phyloP scores from a whole-genome alignment of 192 early-diverging fungal species.

The Coemansia sp. region DNA sequence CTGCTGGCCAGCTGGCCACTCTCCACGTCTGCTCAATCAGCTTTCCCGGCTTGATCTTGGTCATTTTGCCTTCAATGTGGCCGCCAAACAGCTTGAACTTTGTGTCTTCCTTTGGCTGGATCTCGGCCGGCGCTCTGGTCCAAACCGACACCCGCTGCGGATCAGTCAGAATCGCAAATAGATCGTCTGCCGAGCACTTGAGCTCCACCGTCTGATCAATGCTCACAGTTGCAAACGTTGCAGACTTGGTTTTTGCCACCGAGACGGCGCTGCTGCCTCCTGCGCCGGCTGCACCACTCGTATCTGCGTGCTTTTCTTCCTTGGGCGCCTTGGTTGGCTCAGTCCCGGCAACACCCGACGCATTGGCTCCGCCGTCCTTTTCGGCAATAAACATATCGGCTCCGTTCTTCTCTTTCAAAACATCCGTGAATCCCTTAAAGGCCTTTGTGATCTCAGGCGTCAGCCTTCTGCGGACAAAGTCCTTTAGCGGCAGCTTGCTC shows the following conservation, averaged over 20 bases:
- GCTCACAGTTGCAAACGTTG: conserved; percentile 62
- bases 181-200: conserved; percentile 73
- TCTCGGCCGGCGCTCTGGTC: conserved; percentile 73
- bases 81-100: conserved; percentile 84
- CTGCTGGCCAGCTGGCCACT: conserved; percentile 81
- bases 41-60: conserved; percentile 71
- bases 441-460: conserved; percentile 62
- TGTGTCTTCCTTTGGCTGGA: conserved; percentile 62
- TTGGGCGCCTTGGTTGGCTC: conserved; percentile 26
- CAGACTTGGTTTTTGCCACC: conserved; percentile 21
- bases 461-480: conserved; percentile 70
- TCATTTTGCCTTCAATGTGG: conserved; percentile 78
- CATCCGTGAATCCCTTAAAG: conserved; percentile 66
- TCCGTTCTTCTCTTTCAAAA: conserved; percentile 75
- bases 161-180: conserved; percentile 84
- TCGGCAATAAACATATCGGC: conserved; percentile 82
- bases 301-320: conserved; percentile 12
- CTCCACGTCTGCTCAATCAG: conserved; percentile 88
- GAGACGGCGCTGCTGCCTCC: conserved; percentile 7
- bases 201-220: conserved; percentile 80
- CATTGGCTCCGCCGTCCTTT: conserved; percentile 7
- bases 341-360: conserved; percentile 4
- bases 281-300: not conserved
- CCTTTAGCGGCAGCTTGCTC: conserved; percentile 56
- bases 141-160: conserved; percentile 69